These are phyloP conservation scores for Geosmithia flava DNA, from an alignment of 2,329 filamentous ascomycete genomes.

Conservation along the genomic window DNA sequence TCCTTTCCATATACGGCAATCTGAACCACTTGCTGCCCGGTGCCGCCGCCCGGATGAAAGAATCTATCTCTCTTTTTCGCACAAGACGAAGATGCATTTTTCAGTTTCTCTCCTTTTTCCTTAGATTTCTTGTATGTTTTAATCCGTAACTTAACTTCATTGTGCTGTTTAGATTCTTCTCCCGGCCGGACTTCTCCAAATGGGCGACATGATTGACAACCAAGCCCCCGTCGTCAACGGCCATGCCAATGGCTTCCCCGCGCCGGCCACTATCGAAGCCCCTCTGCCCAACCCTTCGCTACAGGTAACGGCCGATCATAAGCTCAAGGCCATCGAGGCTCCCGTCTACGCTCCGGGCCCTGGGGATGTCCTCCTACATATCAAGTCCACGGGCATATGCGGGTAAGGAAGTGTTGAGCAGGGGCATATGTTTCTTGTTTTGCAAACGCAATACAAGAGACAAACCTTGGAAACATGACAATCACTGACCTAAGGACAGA, in stretches of 20 bases:
- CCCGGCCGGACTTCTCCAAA: background rate
- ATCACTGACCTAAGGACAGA: constrained; percentile 13
- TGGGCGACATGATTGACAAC: background rate
- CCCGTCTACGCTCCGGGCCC: constrained; percentile 40
- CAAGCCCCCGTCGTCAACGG: background rate
- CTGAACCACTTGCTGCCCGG: background rate
- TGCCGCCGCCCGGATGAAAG: background rate
- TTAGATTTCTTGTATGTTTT: no score
- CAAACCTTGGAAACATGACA: background rate
- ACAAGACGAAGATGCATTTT: background rate
- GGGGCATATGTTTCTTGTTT: no score
- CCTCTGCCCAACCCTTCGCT: constrained; percentile 17
- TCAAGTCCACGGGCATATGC: constrained; percentile 53
- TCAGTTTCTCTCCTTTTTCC: background rate
- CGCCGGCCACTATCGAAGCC: constrained; percentile 7
- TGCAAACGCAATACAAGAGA: background rate
- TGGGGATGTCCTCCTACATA: constrained; percentile 46
- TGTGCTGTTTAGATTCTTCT: background rate
- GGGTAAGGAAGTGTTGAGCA: constrained; percentile 25
- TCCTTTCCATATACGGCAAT: background rate
- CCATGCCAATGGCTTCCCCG: background rate
- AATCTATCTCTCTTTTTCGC: background rate
- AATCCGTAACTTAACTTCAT: background rate
- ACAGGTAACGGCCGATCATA: constrained; percentile 44
- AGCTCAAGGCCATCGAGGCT: constrained; percentile 41